Evolutionary conservation across 2,329 filamentous ascomycete genomes (phyloP).

Genomic region (Ceratocystis alfenasii): DNA sequence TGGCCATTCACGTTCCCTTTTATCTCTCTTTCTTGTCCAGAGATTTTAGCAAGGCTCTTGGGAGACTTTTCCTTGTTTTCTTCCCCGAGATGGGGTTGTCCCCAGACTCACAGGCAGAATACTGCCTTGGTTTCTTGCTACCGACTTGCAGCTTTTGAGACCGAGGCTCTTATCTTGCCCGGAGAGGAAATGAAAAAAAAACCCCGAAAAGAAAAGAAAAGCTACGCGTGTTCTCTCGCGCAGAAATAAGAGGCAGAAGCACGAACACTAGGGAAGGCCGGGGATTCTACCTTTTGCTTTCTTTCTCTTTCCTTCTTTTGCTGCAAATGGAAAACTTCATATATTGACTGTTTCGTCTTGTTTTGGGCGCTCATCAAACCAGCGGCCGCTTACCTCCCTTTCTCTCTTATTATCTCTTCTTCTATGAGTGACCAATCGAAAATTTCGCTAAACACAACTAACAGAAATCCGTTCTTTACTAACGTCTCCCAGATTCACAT

Average conservation of each 20-base stretch:
- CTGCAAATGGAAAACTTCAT: conserved; percentile 10
- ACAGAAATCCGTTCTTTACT: background rate
- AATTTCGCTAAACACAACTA: background rate
- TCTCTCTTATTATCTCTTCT: background rate
- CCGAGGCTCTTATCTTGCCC: background rate
- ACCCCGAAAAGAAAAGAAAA: background rate
- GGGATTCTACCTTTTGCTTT: conserved; percentile 3
- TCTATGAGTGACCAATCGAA: background rate
- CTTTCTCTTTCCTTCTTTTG: conserved; percentile 8
- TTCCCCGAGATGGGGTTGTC: background rate
- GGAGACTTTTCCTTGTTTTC: background rate
- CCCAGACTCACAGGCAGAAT: no score
- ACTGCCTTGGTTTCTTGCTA: no score
- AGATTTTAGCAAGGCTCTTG: background rate
- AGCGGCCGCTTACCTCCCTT: background rate
- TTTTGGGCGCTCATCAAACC: background rate
- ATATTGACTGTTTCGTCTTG: conserved; percentile 2
- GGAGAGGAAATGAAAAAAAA: background rate
- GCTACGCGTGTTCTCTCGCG: background rate
- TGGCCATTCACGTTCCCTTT: background rate
- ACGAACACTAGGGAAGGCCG: background rate
- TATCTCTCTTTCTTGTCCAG: background rate
- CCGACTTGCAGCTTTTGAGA: background rate
- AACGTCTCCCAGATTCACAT: background rate
- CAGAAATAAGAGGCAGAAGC: background rate